phyloP scores from a whole-genome alignment of 805 yeast species.

The Phaffomyces opuntiae region DNA sequence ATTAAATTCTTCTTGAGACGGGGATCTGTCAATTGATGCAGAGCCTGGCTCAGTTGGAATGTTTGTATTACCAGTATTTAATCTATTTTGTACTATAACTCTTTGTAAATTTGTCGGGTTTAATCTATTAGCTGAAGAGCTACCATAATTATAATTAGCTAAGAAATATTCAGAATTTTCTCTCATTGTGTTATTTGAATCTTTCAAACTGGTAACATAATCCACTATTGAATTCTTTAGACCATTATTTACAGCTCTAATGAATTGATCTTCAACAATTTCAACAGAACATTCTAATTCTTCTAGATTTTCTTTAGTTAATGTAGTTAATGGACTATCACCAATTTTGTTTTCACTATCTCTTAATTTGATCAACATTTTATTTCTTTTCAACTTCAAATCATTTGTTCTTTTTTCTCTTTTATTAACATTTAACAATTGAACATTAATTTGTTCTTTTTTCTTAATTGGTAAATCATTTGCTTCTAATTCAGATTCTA shows the following conservation, averaged over 20 bases:
- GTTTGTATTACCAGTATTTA: slow-evolving; percentile 1
- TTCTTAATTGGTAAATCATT: slow-evolving; percentile 33
- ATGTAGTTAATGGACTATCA: slow-evolving; percentile 34
- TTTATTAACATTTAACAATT: slow-evolving; percentile 38
- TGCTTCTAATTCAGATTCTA: slow-evolving; percentile 31
- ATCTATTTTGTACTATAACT: slow-evolving; percentile 20
- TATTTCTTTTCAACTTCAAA: slow-evolving; percentile 29
- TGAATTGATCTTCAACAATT: slow-evolving; percentile 45
- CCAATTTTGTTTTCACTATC: slow-evolving; percentile 41
- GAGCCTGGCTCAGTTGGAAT: neutral
- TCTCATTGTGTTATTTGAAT: slow-evolving; percentile 12
- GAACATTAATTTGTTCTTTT: slow-evolving; percentile 36
- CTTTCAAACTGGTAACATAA: slow-evolving; percentile 26
- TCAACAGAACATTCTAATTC: slow-evolving; percentile 43
- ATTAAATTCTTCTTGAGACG: slow-evolving; percentile 1
- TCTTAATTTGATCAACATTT: slow-evolving; percentile 31
- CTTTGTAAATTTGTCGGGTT: slow-evolving; percentile 18
- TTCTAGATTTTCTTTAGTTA: slow-evolving; percentile 45
- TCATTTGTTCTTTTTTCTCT: slow-evolving; percentile 43
- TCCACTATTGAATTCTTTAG: slow-evolving; percentile 40
- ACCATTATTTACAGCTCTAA: slow-evolving; percentile 37
- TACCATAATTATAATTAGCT: slow-evolving; percentile 9
- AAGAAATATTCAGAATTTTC: slow-evolving; percentile 18
- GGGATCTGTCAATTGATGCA: neutral
- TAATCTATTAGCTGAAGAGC: slow-evolving; percentile 1